Evolutionary conservation across 2,329 filamentous ascomycete species (phyloP).

Genomic region (Penicillium polonicum): DNA sequence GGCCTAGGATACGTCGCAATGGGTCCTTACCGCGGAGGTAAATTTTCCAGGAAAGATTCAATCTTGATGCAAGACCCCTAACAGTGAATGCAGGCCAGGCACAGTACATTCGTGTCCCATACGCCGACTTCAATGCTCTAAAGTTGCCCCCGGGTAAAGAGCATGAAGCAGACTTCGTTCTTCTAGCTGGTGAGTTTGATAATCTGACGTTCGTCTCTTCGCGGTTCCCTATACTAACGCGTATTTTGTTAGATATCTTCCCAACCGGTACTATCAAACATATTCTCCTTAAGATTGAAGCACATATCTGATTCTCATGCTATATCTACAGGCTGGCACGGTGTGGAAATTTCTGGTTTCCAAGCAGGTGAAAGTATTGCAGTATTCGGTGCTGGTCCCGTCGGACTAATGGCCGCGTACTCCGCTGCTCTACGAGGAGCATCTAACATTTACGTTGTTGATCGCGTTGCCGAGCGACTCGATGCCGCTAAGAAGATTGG

Average conservation of each 20-base stretch:
- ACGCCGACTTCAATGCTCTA: background rate
- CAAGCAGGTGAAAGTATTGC: background rate
- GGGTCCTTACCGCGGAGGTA: background rate
- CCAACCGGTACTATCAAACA: background rate
- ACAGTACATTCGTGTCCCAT: background rate
- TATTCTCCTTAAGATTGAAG: background rate
- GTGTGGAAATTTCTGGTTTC: background rate
- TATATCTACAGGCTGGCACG: background rate
- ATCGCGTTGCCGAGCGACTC: background rate
- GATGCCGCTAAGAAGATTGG: background rate
- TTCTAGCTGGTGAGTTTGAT: background rate
- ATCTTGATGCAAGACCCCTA: background rate
- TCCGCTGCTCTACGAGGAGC: background rate
- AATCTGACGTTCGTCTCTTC: background rate
- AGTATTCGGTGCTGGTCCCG: background rate
- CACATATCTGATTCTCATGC: background rate
- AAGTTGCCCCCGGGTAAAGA: background rate
- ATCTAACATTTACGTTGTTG: background rate
- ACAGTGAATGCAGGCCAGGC: background rate
- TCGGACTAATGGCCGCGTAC: background rate
- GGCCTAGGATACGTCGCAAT: background rate
- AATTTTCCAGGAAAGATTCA: background rate
- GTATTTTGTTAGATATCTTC: background rate
- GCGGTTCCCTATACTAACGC: background rate
- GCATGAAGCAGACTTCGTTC: background rate